Evolutionary conservation across 2,329 filamentous ascomycete species (phyloP).

Genomic region (Amylocarpus encephaloides): DNA sequence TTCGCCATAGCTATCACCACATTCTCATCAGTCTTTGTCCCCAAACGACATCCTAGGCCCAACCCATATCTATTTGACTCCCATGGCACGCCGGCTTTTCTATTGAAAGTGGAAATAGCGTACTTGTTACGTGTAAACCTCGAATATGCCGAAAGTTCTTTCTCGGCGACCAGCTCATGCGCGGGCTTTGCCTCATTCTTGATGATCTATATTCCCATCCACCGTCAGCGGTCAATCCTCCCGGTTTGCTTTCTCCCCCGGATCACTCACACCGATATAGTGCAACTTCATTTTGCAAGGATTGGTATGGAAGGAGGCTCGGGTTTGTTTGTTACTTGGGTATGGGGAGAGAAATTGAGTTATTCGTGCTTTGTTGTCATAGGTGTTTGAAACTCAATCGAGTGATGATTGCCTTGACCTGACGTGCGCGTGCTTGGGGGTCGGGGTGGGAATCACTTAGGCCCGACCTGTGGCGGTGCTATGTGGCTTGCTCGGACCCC

Average conservation of each 20-base stretch:
- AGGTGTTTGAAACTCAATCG: background rate
- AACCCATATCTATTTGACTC: background rate
- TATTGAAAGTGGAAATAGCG: conserved; percentile 17
- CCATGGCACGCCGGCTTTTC: background rate
- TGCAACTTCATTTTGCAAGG: conserved; percentile 69
- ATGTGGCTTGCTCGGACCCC: too few relatives aligned
- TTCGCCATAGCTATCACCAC: conserved; percentile 40
- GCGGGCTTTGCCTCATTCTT: conserved; percentile 73
- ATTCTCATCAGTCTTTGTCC: conserved; percentile 7
- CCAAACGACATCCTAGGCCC: background rate
- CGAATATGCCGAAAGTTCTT: conserved; percentile 71
- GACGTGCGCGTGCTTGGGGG: background rate
- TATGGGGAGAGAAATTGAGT: background rate
- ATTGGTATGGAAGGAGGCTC: background rate
- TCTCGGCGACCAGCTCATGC: conserved; percentile 69
- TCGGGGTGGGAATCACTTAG: too few relatives aligned
- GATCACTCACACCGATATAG: conserved; percentile 69
- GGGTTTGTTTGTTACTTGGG: background rate
- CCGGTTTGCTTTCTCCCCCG: conserved; percentile 13
- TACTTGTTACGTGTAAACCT: conserved; percentile 72
- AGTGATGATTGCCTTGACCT: background rate
- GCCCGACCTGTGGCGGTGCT: too few relatives aligned
- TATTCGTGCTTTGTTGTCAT: background rate
- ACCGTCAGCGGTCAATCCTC: conserved; percentile 22
- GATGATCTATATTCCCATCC: conserved; percentile 55